Evolutionary conservation across 495 filamentous ascomycete species (phyloP), one percentile per base, ranked within the genome.

Genomic region (Trichocladium uniseriatum): DNA sequence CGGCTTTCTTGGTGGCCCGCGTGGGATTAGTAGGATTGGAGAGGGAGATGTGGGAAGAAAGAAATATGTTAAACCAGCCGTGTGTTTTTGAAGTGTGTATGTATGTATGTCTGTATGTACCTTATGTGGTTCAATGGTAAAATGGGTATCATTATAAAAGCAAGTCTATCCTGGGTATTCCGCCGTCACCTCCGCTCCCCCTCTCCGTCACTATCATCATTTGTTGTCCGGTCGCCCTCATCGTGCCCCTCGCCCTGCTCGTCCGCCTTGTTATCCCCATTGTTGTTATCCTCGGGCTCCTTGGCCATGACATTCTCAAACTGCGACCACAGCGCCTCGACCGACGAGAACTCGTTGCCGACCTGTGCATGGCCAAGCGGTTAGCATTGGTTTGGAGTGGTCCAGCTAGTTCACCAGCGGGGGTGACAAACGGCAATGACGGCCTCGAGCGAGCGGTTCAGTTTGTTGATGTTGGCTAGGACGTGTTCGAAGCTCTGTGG

Each of bases 231-330:
- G 8, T 49, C 44, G 10, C 41, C 56, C 10, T 45, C 48, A 7
- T 45, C 48, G 21, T 54, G 46, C 38, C 43, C 52, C 19, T 32
- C 51, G 1, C 13, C 53, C 18, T 53, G 53, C 13, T 66, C 66
- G 19, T 66, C 65, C 28, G 56, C 60, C 49, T 61, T 27, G 69
- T 61, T n/a, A n/a, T n/a, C n/a, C n/a, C n/a, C n/a, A n/a, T n/a
- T 35, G 5, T 21, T 71, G 70, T 62, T 68, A 19, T 68, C 69
- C 52, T 80, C 80, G 0, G 71, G 67, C 34, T 86, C 82, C 52
- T 81, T 84, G 15, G 80, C 87, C 91, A 96, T 97, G 53, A 96
- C 90, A 48, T 83, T 84, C 73, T 98, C 92, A 60, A 98, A 98
- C 51, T 94, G 87, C 29, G 84, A 89, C 92, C 92, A 98, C 29